Evolutionary conservation across 495 filamentous ascomycete genomes (phyloP), one percentile per base, ranked within the genome.

Genomic region (Tuber borchii): DNA sequence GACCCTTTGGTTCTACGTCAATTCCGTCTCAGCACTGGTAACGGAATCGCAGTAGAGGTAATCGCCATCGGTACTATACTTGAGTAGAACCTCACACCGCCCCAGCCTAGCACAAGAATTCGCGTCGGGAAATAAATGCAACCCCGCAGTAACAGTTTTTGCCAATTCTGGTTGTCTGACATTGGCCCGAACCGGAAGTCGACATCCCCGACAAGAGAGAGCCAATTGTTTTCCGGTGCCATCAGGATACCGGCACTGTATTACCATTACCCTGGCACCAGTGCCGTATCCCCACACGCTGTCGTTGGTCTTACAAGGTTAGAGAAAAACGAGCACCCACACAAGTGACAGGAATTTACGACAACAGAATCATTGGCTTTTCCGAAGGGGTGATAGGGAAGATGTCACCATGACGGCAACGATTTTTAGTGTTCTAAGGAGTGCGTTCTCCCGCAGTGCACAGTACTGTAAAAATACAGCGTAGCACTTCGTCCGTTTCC

Each of bases 381-480:
- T 31, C 2, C 51, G n/a, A 61, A 31, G 31, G n/a, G n/a, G 51
- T 4, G 51, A 16, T 16, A 61, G 51, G 51, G 51, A 61, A 61
- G 51, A 61, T 61, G 51, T 61, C 51, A 61, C 51, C n/a, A 61
- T 61, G 51, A 61, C 31, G 51, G 26, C 51, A 61, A 61, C 51
- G 51, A 9, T n/a, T 31, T 6, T 31, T n/a, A 20, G n/a, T 26
- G 51, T 26, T 61, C 10, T 1, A 61, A 61, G 51, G 51, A 31
- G 14, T n/a, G 51, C n/a, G n/a, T 61, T 61, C 51, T 31, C n/a
- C n/a, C 51, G 51, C 51, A 61, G n/a, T 61, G n/a, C 14, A 56
- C 51, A 26, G 51, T 14, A 56, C 34, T 37, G 6, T 12, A 31
- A 2, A 10, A 14, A 14, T 26, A 26, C 22, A n/a, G 22, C 51